Conservation (phyloP, 176 grass and related monocot species). For the Eleusine indica region DNA sequence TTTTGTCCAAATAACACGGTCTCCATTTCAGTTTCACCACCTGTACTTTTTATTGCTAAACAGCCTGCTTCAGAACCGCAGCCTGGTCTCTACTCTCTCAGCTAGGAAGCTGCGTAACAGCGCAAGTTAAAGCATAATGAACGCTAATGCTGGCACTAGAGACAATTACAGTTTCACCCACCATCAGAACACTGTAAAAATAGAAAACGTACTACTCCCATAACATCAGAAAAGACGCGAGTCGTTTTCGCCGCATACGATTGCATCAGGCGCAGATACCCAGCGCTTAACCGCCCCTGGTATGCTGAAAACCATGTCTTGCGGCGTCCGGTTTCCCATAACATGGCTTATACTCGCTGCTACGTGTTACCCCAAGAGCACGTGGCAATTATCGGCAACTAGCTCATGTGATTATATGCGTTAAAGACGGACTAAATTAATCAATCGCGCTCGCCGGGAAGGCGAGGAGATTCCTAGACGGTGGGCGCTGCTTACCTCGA, state of each 20-base stretch:
- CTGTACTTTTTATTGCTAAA: neutral
- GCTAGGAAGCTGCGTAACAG: neutral
- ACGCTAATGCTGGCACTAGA: neutral
- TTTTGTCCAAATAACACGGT: too few species aligned
- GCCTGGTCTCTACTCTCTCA: neutral
- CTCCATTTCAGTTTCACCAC: too few species aligned
- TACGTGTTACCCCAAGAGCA: neutral
- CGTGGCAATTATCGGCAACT: neutral
- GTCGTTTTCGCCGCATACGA: neutral
- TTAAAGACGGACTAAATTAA: neutral
- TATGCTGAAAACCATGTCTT: constrained; percentile 18
- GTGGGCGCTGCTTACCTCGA: neutral
- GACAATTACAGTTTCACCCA: neutral
- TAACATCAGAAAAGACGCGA: neutral
- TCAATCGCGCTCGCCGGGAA: neutral
- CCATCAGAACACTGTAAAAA: neutral
- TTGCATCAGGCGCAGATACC: neutral
- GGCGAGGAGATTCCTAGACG: neutral
- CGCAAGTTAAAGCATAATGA: neutral
- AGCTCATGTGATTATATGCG: neutral
- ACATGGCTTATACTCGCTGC: neutral
- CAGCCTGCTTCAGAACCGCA: neutral
- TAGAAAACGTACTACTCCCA: too few species aligned
- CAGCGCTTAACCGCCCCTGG: neutral
- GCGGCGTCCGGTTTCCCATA: neutral